phyloP scores from a whole-genome alignment of 495 filamentous ascomycete genomes.

The Talaromyces adpressus region DNA sequence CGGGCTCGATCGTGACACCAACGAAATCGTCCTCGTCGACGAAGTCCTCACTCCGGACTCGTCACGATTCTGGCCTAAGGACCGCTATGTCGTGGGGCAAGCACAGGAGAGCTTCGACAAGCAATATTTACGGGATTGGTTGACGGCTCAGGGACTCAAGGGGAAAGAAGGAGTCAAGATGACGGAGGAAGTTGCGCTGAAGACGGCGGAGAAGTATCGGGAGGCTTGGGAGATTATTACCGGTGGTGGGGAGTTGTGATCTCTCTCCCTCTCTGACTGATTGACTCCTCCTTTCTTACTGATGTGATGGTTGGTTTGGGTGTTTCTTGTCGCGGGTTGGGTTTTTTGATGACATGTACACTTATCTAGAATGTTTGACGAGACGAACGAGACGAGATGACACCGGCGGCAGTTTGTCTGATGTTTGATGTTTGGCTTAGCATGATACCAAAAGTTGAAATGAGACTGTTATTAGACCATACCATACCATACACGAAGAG shows the following conservation, averaged over 20 bases:
- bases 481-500: no score
- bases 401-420: not conserved
- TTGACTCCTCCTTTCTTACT: not conserved
- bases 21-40: slow-evolving; percentile 79
- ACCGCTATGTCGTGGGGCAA: slow-evolving; percentile 62
- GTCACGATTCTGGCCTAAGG: slow-evolving; percentile 82
- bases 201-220: slow-evolving; percentile 57
- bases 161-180: slow-evolving; percentile 62
- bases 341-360: not conserved
- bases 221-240: slow-evolving; percentile 69
- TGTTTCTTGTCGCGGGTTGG: not conserved
- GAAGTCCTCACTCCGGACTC: slow-evolving; percentile 87
- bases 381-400: not conserved
- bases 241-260: slow-evolving; percentile 27
- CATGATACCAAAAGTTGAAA: not conserved
- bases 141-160: slow-evolving; percentile 62
- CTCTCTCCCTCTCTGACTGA: not conserved
- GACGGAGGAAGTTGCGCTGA: slow-evolving; percentile 54
- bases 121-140: slow-evolving; percentile 85
- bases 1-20: slow-evolving; percentile 63
- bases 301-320: not conserved
- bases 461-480: not conserved
- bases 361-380: not conserved
- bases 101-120: slow-evolving; percentile 86
- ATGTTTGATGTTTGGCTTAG: not conserved